Base-by-base conservation (phyloP, 2,329 filamentous ascomycete genomes). In the Pezicula rhizophila region DNA sequence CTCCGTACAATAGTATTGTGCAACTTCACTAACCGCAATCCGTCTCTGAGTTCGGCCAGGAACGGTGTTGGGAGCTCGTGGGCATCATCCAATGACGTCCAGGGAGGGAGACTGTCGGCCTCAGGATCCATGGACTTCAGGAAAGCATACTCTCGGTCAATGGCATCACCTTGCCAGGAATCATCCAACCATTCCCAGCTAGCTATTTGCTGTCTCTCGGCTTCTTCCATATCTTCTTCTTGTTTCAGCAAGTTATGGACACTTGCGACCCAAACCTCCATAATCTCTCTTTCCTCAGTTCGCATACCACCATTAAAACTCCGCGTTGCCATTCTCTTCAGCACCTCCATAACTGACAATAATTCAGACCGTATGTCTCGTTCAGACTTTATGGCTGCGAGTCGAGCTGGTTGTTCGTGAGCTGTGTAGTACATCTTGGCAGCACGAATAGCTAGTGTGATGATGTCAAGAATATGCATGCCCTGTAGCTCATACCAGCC, bases 351-450 rank as follows among this genome's bases (percentile, higher is more conserved):
- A 38, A 96, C 88, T 49, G 82, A 79, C 37, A 96, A 79, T 8
- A 97, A 73, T 60, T 97, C 92, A 45, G 85, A 77, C 38, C 93
- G 84, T 42, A 99, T 85, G 56, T 87, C 79, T 54, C 85, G 88
- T 66, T 99, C 93, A 0, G 89, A 83, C 67, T 89, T 91, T 68
- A 97, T 95, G 25, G 85, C 74, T 61, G 93, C 89, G 15, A 97
- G 74, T 34, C 88, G 84, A 58, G 93, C 85, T 1, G 91, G 89
- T 46, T 91, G 78, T 61, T 95, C 87, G 64, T 97, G 93, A 4
- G 89, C 80, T 0, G 91, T 96, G 69, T 99, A 97, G 70, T 97
- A 99, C 60, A 95, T 85, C 70, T 95, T 96, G 45, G 93, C 93
- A 1, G 92, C 90, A 46, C 90, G 82, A 57, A 99, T 97, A n/a